Base-by-base conservation (phyloP, 106 monocot genomes). In the Dioscorea alata region DNA sequence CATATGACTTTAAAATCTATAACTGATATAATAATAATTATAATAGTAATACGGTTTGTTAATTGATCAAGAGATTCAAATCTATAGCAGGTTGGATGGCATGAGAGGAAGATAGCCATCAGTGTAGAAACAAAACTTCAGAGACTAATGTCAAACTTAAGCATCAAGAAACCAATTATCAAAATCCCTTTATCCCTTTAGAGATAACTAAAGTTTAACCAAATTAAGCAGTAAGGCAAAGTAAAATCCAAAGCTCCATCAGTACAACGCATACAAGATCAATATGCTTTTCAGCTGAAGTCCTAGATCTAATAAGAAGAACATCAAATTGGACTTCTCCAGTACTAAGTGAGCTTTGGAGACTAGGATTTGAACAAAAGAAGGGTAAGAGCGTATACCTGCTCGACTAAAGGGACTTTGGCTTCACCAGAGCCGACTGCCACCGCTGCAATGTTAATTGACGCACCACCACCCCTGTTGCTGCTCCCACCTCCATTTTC, bases 401-500 rank as follows among this genome's bases (percentile, higher is more conserved):
- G 80, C 63, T 84, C 80, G 17, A 67, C 75, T 23, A 53, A 64
- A 23, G 71, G 78, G 61, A 84, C 75, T 72, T 80, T 74, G 20
- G 64, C 72, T 32, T 81, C 78, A 2, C 75, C 81, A 13, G 81
- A 84, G 62, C 78, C 88, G 57, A 60, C 69, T 1, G 84, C 88
- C 33, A 74, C 60, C 4, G 84, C 81, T 14, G 88, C 88, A 1
- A 73, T 84, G 31, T 72, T 81, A 57, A 84, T 84, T 13, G 88
- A 78, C 14, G 80, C 83, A 68, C 69, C 78, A 18, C 80, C 74
- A 32, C 59, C 64, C 62, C 74, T 67, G 66, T 63, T 78, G 52
- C 80, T 84, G 48, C 58, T 73, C 31, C 72, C 78, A 0, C 65
- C 82, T 49, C 83, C 75, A 70, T 78, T 78, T 49, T 74, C 83